Evolutionary conservation across 2,329 filamentous ascomycete genomes (phyloP).

Genomic region (Aspergillus novoparasiticus): DNA sequence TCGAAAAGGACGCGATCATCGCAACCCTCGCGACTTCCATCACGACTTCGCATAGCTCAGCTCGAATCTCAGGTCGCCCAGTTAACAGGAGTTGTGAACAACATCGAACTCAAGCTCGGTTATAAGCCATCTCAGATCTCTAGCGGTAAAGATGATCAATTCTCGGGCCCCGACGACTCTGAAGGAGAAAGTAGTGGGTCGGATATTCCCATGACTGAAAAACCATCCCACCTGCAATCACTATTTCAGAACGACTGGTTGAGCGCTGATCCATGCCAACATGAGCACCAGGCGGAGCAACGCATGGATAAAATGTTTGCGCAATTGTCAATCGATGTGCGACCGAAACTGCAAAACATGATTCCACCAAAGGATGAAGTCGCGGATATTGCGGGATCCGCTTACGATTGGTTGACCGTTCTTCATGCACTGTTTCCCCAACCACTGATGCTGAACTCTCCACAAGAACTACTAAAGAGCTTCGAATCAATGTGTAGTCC

Average conservation of each 20-base stretch:
- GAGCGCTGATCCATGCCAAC: slow-evolving; percentile 14
- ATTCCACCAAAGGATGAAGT: slow-evolving; percentile 18
- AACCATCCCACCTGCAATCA: slow-evolving; percentile 17
- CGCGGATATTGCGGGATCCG: slow-evolving; percentile 9
- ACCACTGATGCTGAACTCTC: slow-evolving; percentile 13
- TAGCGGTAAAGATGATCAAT: background rate
- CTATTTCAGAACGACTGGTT: slow-evolving; percentile 25
- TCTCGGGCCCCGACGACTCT: slow-evolving; percentile 10
- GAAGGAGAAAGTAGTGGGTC: slow-evolving; percentile 16
- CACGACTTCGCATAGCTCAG: slow-evolving; percentile 21
- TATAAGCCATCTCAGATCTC: slow-evolving; percentile 3
- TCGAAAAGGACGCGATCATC: slow-evolving; percentile 10
- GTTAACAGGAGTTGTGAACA: slow-evolving; percentile 15
- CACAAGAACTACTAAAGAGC: slow-evolving; percentile 11
- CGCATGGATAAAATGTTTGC: slow-evolving; percentile 9
- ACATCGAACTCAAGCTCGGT: slow-evolving; percentile 17
- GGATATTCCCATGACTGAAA: slow-evolving; percentile 15
- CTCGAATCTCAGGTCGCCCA: slow-evolving; percentile 19
- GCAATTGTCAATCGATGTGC: slow-evolving; percentile 9
- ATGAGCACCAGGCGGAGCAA: slow-evolving; percentile 9
- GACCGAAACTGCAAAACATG: slow-evolving; percentile 17
- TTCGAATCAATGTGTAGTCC: slow-evolving; percentile 19
- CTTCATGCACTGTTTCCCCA: slow-evolving; percentile 19
- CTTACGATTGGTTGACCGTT: slow-evolving; percentile 20
- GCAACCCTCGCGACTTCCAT: slow-evolving; percentile 16